A percentile compares a stretch with the other conserved stretches of the same genome.
These are phyloP conservation scores for Jatropha podagrica DNA, from an alignment of 441 rosid species.

Conservation along the genomic window DNA sequence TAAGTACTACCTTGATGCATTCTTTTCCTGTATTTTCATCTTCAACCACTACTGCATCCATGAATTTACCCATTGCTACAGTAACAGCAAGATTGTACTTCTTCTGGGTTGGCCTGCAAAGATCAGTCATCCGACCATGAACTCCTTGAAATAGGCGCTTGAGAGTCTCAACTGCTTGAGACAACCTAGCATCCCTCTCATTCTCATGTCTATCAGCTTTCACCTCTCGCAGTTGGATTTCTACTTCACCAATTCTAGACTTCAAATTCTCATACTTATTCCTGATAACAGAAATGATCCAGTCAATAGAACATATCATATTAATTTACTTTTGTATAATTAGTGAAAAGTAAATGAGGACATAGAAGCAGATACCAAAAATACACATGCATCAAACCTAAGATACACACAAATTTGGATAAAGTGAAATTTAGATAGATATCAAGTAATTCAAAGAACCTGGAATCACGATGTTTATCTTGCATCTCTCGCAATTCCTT, in stretches of 20 bases:
- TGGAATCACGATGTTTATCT: conserved; percentile 75
- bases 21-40: conserved; percentile 97
- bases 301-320: not conserved
- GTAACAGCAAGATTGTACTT: conserved; percentile 98
- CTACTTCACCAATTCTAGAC: conserved; percentile 77
- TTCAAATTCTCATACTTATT: conserved; percentile 70
- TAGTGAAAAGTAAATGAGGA: conserved; percentile 12
- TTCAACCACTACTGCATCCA: conserved; percentile 99
- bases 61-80: conserved; percentile 98
- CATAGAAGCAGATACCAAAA: conserved; percentile 15
- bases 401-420: not conserved
- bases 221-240: conserved; percentile 84
- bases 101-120: conserved; percentile 91
- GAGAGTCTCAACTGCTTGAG: conserved; percentile 92
- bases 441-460: conserved; percentile 41
- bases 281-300: conserved; percentile 44
- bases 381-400: conserved; percentile 1
- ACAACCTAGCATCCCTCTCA: conserved; percentile 88
- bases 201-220: conserved; percentile 93
- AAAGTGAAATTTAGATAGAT: not conserved
- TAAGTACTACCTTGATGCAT: conserved; percentile 81
- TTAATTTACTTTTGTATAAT: not conserved
- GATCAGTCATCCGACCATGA: conserved; percentile 98
- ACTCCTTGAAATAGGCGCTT: conserved; percentile 94
- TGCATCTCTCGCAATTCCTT: conserved; percentile 72